These are phyloP conservation scores for Gnomoniopsis smithogilvyi DNA, from an alignment of 2,329 filamentous ascomycete genomes.

Conservation along the genomic window DNA sequence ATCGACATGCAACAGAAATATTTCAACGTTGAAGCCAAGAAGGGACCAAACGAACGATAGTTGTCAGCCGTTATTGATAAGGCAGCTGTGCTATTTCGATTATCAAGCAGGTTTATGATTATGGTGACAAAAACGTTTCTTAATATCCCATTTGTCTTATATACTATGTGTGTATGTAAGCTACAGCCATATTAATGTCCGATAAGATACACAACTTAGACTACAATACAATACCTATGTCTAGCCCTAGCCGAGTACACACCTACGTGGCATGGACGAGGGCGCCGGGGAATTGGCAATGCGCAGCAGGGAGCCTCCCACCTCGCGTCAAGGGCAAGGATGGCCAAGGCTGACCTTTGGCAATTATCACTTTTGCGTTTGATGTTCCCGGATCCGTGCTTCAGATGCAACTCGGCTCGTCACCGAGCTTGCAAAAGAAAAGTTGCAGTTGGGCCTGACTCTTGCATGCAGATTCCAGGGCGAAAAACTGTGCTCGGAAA, in stretches of 20 bases:
- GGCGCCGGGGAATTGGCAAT: conserved; percentile 8
- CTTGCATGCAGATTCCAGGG: background rate
- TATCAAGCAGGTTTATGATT: background rate
- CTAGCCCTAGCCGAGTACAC: background rate
- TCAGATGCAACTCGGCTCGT: conserved; percentile 7
- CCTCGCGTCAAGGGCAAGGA: background rate
- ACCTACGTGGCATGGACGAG: conserved; percentile 4
- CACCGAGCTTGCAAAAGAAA: background rate
- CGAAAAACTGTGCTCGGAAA: background rate
- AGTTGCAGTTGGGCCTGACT: background rate
- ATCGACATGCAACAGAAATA: background rate
- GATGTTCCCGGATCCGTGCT: conserved; percentile 10
- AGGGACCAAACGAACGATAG: background rate
- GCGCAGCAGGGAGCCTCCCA: background rate
- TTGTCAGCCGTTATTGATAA: background rate
- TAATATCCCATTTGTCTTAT: background rate
- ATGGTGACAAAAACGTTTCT: background rate
- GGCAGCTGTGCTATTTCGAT: background rate
- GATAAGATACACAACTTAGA: too few species aligned
- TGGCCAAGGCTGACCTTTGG: conserved; percentile 8
- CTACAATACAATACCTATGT: background rate
- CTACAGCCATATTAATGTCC: too few species aligned
- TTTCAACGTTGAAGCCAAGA: background rate
- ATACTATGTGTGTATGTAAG: too few species aligned
- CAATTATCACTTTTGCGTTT: conserved; percentile 8